Percentiles rank a stretch among this genome's conserved stretches.
Evolutionary conservation across 768 basidiomycete species (phyloP).

Genomic region (Cyclocybe aegerita): DNA sequence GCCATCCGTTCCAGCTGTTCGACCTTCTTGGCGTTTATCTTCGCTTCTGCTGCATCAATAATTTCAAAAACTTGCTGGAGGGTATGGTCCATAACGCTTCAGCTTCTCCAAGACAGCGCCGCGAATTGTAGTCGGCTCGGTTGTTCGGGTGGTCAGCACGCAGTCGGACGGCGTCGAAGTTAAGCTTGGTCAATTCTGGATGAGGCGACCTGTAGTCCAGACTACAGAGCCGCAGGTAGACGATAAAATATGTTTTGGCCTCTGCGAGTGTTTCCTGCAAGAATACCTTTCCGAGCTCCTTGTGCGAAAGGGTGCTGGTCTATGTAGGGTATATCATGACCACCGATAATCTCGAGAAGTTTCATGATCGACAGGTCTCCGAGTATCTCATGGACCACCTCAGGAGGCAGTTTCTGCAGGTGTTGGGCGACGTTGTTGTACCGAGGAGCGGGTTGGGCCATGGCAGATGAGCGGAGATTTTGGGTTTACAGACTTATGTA

Average conservation of each 20-base stretch:
- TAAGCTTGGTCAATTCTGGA: slow-evolving; percentile 8
- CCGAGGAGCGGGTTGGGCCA: too few relatives aligned
- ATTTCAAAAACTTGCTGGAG: slow-evolving; percentile 12
- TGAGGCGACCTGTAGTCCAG: slow-evolving; percentile 4
- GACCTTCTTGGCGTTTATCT: slow-evolving; percentile 18
- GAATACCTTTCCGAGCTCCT: slow-evolving; percentile 13
- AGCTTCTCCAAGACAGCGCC: slow-evolving; percentile 11
- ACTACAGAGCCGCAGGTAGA: slow-evolving; percentile 19
- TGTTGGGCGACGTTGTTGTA: too few relatives aligned
- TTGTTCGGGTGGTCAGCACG: too few relatives aligned
- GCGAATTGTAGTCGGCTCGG: slow-evolving; percentile 5
- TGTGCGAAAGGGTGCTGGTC: slow-evolving; percentile 20
- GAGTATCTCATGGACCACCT: slow-evolving; percentile 26
- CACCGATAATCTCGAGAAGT: slow-evolving; percentile 21
- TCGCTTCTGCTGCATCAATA: slow-evolving; percentile 16
- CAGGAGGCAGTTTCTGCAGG: slow-evolving; percentile 17
- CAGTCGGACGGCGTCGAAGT: too few relatives aligned
- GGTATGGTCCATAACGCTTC: slow-evolving; percentile 12
- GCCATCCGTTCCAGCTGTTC: slow-evolving; percentile 21
- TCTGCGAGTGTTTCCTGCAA: slow-evolving; percentile 8
- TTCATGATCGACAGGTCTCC: slow-evolving; percentile 23
- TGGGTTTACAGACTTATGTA: too few relatives aligned
- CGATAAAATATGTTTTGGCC: slow-evolving; percentile 15
- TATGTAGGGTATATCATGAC: slow-evolving; percentile 22
- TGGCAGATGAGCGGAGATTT: too few relatives aligned